phyloP scores from a whole-genome alignment of 257 asterid species.

The Solanum piurae region DNA sequence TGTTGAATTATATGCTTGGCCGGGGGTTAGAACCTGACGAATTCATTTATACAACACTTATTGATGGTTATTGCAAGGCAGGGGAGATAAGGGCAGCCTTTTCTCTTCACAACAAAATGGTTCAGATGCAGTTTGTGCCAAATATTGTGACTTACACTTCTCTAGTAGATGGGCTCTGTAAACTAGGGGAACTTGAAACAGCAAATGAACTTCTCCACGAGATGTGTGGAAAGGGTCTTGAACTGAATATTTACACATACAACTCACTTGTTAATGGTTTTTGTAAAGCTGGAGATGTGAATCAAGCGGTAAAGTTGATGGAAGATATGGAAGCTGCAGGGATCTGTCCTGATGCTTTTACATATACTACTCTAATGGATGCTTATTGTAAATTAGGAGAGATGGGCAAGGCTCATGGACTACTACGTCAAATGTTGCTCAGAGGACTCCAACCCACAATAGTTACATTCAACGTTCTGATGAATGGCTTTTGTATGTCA shows the following conservation, averaged over 20 bases:
- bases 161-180: constrained; percentile 89
- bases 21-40: constrained; percentile 65
- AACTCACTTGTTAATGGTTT: constrained; percentile 77
- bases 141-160: constrained; percentile 86
- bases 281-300: constrained; percentile 73
- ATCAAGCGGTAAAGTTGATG: constrained; percentile 50
- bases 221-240: constrained; percentile 63
- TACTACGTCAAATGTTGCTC: constrained; percentile 66
- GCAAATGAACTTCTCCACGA: constrained; percentile 80
- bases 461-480: constrained; percentile 85
- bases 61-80: constrained; percentile 77
- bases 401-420: constrained; percentile 59
- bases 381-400: constrained; percentile 79
- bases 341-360: constrained; percentile 54
- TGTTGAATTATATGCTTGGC: constrained; percentile 58
- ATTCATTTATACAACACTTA: constrained; percentile 72
- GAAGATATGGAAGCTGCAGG: constrained; percentile 70
- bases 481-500: constrained; percentile 70
- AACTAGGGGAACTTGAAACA: constrained; percentile 69
- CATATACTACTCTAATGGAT: constrained; percentile 88
- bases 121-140: constrained; percentile 46
- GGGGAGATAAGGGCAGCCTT: constrained; percentile 63
- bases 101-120: constrained; percentile 83
- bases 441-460: constrained; percentile 64
- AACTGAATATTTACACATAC: constrained; percentile 61